These are phyloP conservation scores for Euphorbia celastroides DNA, from an alignment of 441 rosid genomes.

Conservation along the genomic window DNA sequence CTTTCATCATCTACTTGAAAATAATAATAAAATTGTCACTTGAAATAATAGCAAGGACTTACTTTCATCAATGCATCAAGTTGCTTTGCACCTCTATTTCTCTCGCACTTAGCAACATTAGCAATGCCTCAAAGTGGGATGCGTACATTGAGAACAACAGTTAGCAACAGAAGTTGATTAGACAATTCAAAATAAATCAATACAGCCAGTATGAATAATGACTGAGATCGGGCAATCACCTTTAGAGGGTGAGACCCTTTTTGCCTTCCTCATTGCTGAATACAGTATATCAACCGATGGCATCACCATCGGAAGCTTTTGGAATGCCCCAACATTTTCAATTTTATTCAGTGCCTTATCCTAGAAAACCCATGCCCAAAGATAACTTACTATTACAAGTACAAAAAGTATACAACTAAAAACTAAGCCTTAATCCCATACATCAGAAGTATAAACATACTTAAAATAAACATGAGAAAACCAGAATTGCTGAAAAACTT, in stretches of 20 bases:
- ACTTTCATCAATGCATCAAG: slow-evolving; percentile 98
- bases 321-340: slow-evolving; percentile 80
- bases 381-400: not conserved
- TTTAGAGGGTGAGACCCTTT: slow-evolving; percentile 69
- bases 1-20: slow-evolving; percentile 15
- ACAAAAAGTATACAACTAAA: not conserved
- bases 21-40: not conserved
- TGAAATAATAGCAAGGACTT: slow-evolving; percentile 11
- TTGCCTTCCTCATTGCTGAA: slow-evolving; percentile 76
- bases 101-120: slow-evolving; percentile 84
- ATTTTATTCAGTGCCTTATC: slow-evolving; percentile 24
- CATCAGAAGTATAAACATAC: too few relatives aligned
- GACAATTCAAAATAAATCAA: not conserved
- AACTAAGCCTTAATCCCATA: too few relatives aligned
- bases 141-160: not conserved
- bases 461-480: too few relatives aligned
- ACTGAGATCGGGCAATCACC: slow-evolving; percentile 32
- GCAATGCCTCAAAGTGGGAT: slow-evolving; percentile 54
- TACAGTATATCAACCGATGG: slow-evolving; percentile 70
- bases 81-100: slow-evolving; percentile 93
- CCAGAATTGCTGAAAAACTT: not conserved
- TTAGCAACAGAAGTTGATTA: not conserved
- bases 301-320: slow-evolving; percentile 94
- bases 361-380: slow-evolving; percentile 26
- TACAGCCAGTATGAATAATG: not conserved